Percentiles rank a stretch among this genome's conserved stretches.
Conservation (phyloP, 1,284 basidiomycete species). For the Cryptococcus sp. region DNA sequence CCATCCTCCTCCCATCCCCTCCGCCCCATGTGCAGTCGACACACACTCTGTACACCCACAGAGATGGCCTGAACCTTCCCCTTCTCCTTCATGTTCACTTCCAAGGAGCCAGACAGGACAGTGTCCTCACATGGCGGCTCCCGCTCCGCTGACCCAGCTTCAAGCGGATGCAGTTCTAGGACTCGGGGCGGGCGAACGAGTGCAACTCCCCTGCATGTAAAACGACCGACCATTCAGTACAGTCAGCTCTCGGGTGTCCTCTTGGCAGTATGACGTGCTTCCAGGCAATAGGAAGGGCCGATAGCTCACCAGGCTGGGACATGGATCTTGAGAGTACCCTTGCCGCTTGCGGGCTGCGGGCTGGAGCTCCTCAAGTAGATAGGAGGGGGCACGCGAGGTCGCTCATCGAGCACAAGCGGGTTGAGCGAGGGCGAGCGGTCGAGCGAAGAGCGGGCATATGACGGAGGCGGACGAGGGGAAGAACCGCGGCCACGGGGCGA, state of each 20-base stretch:
- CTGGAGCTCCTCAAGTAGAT: conserved; percentile 37
- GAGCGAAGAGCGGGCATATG: conserved; percentile 34
- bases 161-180: conserved; percentile 35
- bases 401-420: conserved; percentile 31
- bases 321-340: conserved; percentile 36
- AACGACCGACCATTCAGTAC: neutral
- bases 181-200: conserved; percentile 37
- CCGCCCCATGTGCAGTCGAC: conserved; percentile 33
- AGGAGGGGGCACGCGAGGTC: conserved; percentile 39
- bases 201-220: conserved; percentile 31
- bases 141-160: conserved; percentile 18
- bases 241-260: conserved; percentile 3
- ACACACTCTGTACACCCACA: conserved; percentile 42
- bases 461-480: conserved; percentile 24
- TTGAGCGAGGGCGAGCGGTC: conserved; percentile 35
- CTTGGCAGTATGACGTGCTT: neutral
- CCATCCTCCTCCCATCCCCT: conserved; percentile 47
- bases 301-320: conserved; percentile 41
- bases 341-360: conserved; percentile 25
- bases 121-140: conserved; percentile 46
- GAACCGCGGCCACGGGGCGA: conserved; percentile 9
- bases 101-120: conserved; percentile 42
- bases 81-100: conserved; percentile 47
- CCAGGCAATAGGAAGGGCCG: neutral
- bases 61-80: conserved; percentile 38